These are phyloP conservation scores for Venturia oleaginea DNA, from an alignment of 2,329 filamentous ascomycete species.

Conservation along the genomic window DNA sequence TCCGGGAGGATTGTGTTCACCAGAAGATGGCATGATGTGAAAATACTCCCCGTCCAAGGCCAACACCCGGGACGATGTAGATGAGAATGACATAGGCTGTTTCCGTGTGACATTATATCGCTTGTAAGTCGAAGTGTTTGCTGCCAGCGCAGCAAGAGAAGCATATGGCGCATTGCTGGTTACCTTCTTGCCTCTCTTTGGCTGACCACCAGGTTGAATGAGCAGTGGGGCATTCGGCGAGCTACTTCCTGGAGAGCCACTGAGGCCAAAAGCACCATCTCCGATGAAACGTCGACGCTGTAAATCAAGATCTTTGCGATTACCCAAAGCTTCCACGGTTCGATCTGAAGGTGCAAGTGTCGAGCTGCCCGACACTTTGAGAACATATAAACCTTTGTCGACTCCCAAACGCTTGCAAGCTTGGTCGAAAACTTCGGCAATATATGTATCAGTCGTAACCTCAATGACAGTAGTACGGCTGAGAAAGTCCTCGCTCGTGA, in stretches of 20 bases:
- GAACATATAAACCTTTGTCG: slow-evolving; percentile 69
- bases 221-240: slow-evolving; percentile 60
- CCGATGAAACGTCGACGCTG: slow-evolving; percentile 66
- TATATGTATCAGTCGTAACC: slow-evolving; percentile 73
- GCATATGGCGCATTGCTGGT: slow-evolving; percentile 45
- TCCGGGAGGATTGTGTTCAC: slow-evolving; percentile 19
- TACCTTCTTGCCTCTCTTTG: slow-evolving; percentile 42
- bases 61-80: slow-evolving; percentile 64
- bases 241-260: slow-evolving; percentile 59
- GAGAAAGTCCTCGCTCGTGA: slow-evolving; percentile 62
- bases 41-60: slow-evolving; percentile 81
- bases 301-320: slow-evolving; percentile 65
- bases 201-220: slow-evolving; percentile 41
- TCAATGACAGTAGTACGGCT: slow-evolving; percentile 61
- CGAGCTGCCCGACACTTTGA: slow-evolving; percentile 66
- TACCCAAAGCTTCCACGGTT: slow-evolving; percentile 69
- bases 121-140: slow-evolving; percentile 45
- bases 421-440: slow-evolving; percentile 71
- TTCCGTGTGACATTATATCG: slow-evolving; percentile 75
- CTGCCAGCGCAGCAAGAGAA: slow-evolving; percentile 45
- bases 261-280: slow-evolving; percentile 61
- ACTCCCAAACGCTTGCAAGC: slow-evolving; percentile 69
- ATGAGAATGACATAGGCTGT: slow-evolving; percentile 72
- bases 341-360: slow-evolving; percentile 69
- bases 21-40: slow-evolving; percentile 59